Conservation (phyloP, 1,139 yeast species). For the Yamadazyma songkhlaensis region DNA sequence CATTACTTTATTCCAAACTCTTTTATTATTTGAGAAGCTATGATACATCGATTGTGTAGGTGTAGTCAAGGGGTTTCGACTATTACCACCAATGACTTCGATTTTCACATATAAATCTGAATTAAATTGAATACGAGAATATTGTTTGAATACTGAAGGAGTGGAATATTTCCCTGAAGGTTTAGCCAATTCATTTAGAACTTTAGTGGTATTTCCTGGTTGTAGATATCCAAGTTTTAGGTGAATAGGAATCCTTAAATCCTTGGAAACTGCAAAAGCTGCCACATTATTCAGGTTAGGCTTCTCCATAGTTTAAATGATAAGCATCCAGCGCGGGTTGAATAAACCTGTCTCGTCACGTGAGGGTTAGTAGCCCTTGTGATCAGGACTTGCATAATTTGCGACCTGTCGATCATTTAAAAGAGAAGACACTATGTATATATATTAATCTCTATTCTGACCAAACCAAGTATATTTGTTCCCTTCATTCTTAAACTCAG, state of each 20-base stretch:
- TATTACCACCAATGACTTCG: constrained; percentile 53
- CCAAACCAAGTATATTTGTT: constrained; percentile 35
- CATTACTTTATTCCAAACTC: constrained; percentile 57
- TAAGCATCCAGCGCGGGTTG: no score
- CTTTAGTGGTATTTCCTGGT: constrained; percentile 19
- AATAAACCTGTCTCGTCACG: no score
- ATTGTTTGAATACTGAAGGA: constrained; percentile 49
- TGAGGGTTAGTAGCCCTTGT: no score
- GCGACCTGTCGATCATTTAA: no score
- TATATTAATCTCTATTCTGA: constrained; percentile 20
- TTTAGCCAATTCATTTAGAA: constrained; percentile 33
- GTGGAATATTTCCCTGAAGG: constrained; percentile 54
- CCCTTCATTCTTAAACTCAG: not conserved
- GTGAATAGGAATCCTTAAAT: constrained; percentile 52
- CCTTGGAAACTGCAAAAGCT: constrained; percentile 76
- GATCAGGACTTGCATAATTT: no score
- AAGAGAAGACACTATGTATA: constrained; percentile 5
- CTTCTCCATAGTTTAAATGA: not conserved
- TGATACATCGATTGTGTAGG: constrained; percentile 69
- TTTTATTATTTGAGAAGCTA: constrained; percentile 47
- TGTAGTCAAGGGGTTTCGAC: constrained; percentile 60
- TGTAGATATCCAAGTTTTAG: constrained; percentile 37
- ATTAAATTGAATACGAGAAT: constrained; percentile 47
- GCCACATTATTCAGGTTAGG: constrained; percentile 31
- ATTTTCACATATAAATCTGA: constrained; percentile 66